These are phyloP conservation scores for Sporothrix humicola DNA, from an alignment of 2,329 filamentous ascomycete species.

Conservation along the genomic window DNA sequence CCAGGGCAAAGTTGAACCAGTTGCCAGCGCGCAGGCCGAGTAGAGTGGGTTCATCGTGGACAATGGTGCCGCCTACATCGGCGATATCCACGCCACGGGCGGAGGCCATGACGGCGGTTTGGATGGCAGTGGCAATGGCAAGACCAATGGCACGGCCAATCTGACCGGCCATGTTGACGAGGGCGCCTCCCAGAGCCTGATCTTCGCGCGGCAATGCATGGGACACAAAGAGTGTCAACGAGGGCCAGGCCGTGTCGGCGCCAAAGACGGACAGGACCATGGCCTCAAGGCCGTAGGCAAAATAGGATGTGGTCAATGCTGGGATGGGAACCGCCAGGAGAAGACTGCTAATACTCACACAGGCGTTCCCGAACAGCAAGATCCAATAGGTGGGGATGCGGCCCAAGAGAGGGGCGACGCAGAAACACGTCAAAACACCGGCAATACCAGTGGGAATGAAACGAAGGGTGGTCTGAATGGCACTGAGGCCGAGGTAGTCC, in stretches of 20 bases:
- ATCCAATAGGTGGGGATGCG: slow-evolving; percentile 64
- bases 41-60: slow-evolving; percentile 55
- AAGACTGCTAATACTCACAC: slow-evolving; percentile 56
- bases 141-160: slow-evolving; percentile 69
- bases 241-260: slow-evolving; percentile 70
- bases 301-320: slow-evolving; percentile 62
- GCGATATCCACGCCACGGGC: slow-evolving; percentile 52
- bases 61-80: slow-evolving; percentile 49
- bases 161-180: slow-evolving; percentile 70
- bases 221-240: slow-evolving; percentile 69
- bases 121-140: slow-evolving; percentile 68
- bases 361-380: slow-evolving; percentile 62
- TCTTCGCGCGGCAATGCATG: slow-evolving; percentile 66
- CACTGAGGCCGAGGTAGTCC: slow-evolving; percentile 64
- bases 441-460: slow-evolving; percentile 70
- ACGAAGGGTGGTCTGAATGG: slow-evolving; percentile 70
- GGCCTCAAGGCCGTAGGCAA: slow-evolving; percentile 69
- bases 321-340: slow-evolving; percentile 69
- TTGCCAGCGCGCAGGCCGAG: slow-evolving; percentile 55
- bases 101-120: slow-evolving; percentile 64
- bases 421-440: slow-evolving; percentile 62
- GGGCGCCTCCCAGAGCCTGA: slow-evolving; percentile 69
- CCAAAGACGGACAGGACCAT: slow-evolving; percentile 70
- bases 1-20: slow-evolving; percentile 60
- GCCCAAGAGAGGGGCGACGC: slow-evolving; percentile 62